A percentile compares a stretch with the other conserved stretches of the same genome.
phyloP scores from a whole-genome alignment of 495 filamentous ascomycete genomes.

The Sporormia fimetaria region DNA sequence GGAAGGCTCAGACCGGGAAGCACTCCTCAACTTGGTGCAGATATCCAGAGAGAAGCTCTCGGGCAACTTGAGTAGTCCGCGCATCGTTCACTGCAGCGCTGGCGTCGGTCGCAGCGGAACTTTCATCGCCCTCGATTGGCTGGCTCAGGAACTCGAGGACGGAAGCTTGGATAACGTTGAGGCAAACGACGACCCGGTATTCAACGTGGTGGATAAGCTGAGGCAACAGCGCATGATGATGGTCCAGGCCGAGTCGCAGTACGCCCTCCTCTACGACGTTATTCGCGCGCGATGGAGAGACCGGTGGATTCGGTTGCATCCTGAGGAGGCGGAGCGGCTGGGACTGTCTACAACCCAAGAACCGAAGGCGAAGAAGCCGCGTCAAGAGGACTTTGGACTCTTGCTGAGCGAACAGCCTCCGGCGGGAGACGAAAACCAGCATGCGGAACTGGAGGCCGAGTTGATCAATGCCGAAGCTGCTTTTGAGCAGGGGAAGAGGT shows the following conservation, averaged over 20 bases:
- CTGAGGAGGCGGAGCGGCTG: conserved; percentile 15
- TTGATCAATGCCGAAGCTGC: conserved; percentile 6
- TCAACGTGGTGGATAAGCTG: conserved; percentile 66
- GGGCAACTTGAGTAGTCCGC: conserved; percentile 52
- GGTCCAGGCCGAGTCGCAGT: conserved; percentile 86
- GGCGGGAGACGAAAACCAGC: conserved; percentile 13
- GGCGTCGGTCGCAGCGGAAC: conserved; percentile 91
- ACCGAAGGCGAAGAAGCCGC: conserved; percentile 8
- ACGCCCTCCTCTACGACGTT: conserved; percentile 81
- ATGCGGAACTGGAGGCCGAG: conserved; percentile 17
- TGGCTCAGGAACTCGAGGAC: conserved; percentile 68
- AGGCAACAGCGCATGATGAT: conserved; percentile 88
- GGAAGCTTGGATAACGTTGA: conserved; percentile 51
- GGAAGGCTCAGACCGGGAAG: conserved; percentile 61
- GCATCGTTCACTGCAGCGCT: conserved; percentile 86
- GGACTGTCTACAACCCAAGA: not conserved
- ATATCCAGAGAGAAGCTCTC: conserved; percentile 61
- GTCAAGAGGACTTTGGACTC: conserved; percentile 1
- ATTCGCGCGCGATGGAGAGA: conserved; percentile 54
- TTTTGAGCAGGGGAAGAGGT: conserved; percentile 17
- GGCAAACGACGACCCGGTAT: conserved; percentile 46
- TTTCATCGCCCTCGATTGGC: conserved; percentile 86
- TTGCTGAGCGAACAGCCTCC: not conserved
- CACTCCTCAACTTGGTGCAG: conserved; percentile 67
- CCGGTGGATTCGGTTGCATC: conserved; percentile 16